Conservation (phyloP, 139 green algal species). For the Ulvella scutata region DNA sequence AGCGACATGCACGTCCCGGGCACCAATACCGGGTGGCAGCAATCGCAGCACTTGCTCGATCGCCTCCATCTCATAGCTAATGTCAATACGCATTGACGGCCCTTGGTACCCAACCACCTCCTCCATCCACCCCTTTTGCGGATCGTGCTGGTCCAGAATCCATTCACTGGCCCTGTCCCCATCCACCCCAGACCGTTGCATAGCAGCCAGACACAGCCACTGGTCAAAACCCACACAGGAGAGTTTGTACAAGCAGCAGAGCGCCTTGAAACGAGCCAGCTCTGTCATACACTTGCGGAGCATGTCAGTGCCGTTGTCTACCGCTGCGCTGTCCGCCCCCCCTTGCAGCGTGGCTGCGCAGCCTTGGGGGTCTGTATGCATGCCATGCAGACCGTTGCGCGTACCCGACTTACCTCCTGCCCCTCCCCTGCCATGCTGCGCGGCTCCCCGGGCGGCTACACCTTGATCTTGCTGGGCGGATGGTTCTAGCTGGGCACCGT, state of each 20-base stretch:
- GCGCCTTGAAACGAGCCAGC: not conserved
- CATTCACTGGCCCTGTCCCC: not conserved
- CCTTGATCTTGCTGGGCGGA: too few relatives aligned
- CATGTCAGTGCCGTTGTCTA: too few relatives aligned
- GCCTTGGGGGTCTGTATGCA: too few relatives aligned
- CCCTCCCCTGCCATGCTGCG: too few relatives aligned
- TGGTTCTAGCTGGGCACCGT: too few relatives aligned
- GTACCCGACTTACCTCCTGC: too few relatives aligned
- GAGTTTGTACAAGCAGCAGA: not conserved
- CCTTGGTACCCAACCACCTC: not conserved
- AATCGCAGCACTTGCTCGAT: not conserved
- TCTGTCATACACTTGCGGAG: not conserved
- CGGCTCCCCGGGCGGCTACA: too few relatives aligned
- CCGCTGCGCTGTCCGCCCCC: too few relatives aligned
- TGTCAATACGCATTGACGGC: not conserved
- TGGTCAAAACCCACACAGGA: not conserved
- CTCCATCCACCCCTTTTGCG: not conserved
- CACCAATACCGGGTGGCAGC: not conserved
- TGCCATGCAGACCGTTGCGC: too few relatives aligned
- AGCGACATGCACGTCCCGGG: not conserved
- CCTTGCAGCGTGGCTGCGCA: too few relatives aligned
- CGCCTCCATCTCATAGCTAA: not conserved
- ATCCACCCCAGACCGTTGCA: not conserved
- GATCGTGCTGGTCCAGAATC: not conserved
- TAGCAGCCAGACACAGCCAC: not conserved